phyloP scores from a whole-genome alignment of 371 early-diverging fungal species.

The Paraphysoderma sedebokerense region DNA sequence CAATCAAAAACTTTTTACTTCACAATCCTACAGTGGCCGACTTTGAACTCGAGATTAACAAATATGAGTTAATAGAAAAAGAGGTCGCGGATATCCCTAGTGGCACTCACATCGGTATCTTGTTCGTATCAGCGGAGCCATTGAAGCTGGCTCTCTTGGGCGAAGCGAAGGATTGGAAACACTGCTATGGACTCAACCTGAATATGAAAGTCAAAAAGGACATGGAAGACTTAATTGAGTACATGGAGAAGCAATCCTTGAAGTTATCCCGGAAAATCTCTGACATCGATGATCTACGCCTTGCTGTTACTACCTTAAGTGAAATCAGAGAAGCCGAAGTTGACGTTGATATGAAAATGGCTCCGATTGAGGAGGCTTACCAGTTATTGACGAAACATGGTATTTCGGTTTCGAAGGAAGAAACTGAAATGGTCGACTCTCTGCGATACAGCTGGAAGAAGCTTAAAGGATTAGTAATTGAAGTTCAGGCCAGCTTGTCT shows the following conservation, averaged over 20 bases:
- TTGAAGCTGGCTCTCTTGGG: slow-evolving; percentile 29
- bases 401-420: slow-evolving; percentile 33
- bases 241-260: slow-evolving; percentile 35
- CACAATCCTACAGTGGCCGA: slow-evolving; percentile 30
- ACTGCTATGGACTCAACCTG: slow-evolving; percentile 33
- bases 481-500: slow-evolving; percentile 31
- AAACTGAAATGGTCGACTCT: slow-evolving; percentile 46
- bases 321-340: slow-evolving; percentile 39
- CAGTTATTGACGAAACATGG: slow-evolving; percentile 28
- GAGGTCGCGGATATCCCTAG: slow-evolving; percentile 30
- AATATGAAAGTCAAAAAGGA: slow-evolving; percentile 38
- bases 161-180: slow-evolving; percentile 44
- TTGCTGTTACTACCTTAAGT: slow-evolving; percentile 32
- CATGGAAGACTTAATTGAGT: slow-evolving; percentile 41
- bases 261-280: slow-evolving; percentile 29
- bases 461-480: slow-evolving; percentile 33
- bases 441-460: slow-evolving; percentile 44
- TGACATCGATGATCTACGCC: slow-evolving; percentile 38
- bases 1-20: slow-evolving; percentile 28
- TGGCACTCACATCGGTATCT: slow-evolving; percentile 30
- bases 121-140: slow-evolving; percentile 34
- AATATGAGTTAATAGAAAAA: slow-evolving; percentile 29
- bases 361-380: slow-evolving; percentile 42
- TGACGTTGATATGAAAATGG: slow-evolving; percentile 43
- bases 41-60: slow-evolving; percentile 39